A percentile compares a stretch with the other conserved stretches of the same genome.
phyloP scores from a whole-genome alignment of 139 green algal genomes.

The Prasinococcaceae sp. region DNA sequence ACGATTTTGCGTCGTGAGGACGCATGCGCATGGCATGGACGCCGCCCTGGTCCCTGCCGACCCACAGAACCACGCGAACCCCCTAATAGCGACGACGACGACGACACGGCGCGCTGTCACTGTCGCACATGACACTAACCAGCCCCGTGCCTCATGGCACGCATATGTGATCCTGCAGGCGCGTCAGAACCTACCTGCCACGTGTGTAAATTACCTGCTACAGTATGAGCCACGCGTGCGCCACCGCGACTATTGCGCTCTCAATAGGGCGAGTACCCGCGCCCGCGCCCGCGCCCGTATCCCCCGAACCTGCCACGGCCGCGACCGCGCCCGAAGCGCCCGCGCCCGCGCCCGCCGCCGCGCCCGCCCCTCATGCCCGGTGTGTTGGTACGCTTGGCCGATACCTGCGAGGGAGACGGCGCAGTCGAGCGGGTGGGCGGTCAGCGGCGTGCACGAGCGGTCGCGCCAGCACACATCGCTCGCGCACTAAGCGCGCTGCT shows the following conservation, averaged over 20 bases:
- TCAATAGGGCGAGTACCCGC: background rate
- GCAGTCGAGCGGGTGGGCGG: background rate
- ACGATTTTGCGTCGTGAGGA: no score
- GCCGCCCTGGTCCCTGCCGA: no score
- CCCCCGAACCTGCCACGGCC: background rate
- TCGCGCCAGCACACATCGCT: background rate
- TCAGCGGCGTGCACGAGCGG: no score
- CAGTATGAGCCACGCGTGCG: background rate
- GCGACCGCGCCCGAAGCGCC: conserved; percentile 3
- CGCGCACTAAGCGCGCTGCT: background rate
- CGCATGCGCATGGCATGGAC: no score
- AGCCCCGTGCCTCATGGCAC: no score
- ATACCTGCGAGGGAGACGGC: conserved; percentile 35
- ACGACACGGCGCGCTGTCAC: no score
- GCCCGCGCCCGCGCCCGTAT: conserved; percentile 9
- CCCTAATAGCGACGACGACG: no score
- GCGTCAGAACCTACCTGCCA: background rate
- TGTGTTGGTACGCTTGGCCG: conserved; percentile 85
- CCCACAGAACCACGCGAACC: no score
- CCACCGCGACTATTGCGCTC: background rate
- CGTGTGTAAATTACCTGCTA: background rate
- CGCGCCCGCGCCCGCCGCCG: conserved; percentile 38
- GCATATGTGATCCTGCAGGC: no score
- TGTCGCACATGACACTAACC: no score
- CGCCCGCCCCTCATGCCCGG: conserved; percentile 66